phyloP scores from a whole-genome alignment of 2,329 filamentous ascomycete genomes.

The Cercospora nicotianae region DNA sequence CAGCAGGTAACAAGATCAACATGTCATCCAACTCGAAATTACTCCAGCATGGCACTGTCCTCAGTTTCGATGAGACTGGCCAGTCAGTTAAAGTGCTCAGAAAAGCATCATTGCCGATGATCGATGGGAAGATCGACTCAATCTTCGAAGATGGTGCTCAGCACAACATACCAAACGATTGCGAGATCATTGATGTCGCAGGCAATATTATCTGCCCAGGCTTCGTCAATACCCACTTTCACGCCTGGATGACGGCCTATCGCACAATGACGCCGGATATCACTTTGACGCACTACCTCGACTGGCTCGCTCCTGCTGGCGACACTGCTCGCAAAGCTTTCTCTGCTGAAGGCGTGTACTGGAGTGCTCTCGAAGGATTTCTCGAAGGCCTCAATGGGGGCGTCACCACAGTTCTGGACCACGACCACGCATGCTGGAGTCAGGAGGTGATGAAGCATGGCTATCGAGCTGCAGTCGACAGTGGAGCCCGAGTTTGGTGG shows the following conservation, averaged over 20 bases:
- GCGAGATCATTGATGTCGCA: conserved; percentile 49
- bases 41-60: conserved; percentile 41
- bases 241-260: conserved; percentile 58
- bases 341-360: conserved; percentile 49
- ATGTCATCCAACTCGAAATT: background rate
- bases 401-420: conserved; percentile 47
- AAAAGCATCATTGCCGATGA: conserved; percentile 46
- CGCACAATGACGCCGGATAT: conserved; percentile 57
- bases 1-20: background rate
- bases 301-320: conserved; percentile 43
- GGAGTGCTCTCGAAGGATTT: conserved; percentile 46
- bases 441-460: conserved; percentile 14
- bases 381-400: conserved; percentile 47
- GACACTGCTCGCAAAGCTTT: conserved; percentile 33
- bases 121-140: conserved; percentile 42
- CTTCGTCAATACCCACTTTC: conserved; percentile 58
- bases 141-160: conserved; percentile 34
- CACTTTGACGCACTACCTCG: conserved; percentile 52
- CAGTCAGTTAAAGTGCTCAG: conserved; percentile 43
- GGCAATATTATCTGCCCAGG: conserved; percentile 57
- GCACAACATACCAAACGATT: conserved; percentile 31
- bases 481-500: conserved; percentile 37
- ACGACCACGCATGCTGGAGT: conserved; percentile 35
- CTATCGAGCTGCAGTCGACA: conserved; percentile 44
- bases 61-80: conserved; percentile 42